Percentiles rank a stretch among this genome's conserved stretches.
phyloP scores from a whole-genome alignment of 805 yeast genomes.

The Metschnikowia cubensis region DNA sequence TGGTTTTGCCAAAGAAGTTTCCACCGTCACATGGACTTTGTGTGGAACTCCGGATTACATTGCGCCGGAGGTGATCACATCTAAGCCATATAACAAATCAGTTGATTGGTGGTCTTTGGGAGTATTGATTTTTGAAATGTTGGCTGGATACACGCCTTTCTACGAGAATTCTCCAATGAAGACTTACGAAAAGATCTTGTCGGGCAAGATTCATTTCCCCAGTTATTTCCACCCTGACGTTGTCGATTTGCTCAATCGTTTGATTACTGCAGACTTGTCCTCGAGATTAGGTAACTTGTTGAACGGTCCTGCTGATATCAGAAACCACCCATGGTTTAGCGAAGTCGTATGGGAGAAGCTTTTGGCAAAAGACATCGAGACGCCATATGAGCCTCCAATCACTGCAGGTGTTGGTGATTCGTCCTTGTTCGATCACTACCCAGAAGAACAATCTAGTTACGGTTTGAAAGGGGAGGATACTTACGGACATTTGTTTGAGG shows the following conservation, averaged over 20 bases:
- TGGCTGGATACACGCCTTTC: slow-evolving; percentile 60
- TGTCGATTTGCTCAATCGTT: slow-evolving; percentile 45
- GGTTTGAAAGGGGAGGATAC: slow-evolving; percentile 39
- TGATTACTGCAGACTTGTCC: slow-evolving; percentile 54
- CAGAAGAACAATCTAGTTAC: slow-evolving; percentile 42
- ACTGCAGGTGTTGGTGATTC: slow-evolving; percentile 64
- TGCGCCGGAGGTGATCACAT: slow-evolving; percentile 63
- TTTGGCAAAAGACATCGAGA: slow-evolving; percentile 52
- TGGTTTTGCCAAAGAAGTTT: slow-evolving; percentile 61
- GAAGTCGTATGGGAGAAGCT: slow-evolving; percentile 62
- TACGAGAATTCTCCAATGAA: slow-evolving; percentile 63
- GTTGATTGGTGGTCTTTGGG: slow-evolving; percentile 69
- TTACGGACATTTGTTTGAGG: slow-evolving; percentile 32
- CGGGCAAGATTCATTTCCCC: slow-evolving; percentile 52
- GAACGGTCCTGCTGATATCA: slow-evolving; percentile 54
- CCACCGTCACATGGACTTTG: slow-evolving; percentile 56
- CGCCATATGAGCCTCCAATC: slow-evolving; percentile 63
- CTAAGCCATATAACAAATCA: slow-evolving; percentile 58
- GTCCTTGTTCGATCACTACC: slow-evolving; percentile 40
- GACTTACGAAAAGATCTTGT: slow-evolving; percentile 55
- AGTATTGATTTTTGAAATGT: slow-evolving; percentile 56
- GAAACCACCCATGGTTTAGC: slow-evolving; percentile 54
- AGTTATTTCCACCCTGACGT: slow-evolving; percentile 53
- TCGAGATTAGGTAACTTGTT: slow-evolving; percentile 55
- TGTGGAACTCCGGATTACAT: slow-evolving; percentile 66